Base-by-base conservation (phyloP, 2,329 filamentous ascomycete species). In the Colletotrichum noveboracense region DNA sequence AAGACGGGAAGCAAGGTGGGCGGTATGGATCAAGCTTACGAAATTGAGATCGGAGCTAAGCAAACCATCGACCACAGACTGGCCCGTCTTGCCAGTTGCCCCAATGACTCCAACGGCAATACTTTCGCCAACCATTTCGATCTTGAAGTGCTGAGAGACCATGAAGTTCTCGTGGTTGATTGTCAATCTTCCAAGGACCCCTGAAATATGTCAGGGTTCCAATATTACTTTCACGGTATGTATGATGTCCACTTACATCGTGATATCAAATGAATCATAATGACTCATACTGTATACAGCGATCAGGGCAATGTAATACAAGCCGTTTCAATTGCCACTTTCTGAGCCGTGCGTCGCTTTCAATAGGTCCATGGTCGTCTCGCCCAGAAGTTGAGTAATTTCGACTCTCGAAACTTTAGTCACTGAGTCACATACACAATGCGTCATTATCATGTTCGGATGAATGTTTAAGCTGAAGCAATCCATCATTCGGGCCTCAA, bases 311-410 rank as follows among this genome's bases (percentile, higher is more conserved):
- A 48, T 6, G 9, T 18, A 28, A 28, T 13, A n/a, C 18, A 10
- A n/a, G 18, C 18, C 38, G 18, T 9, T n/a, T 12, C 38, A 12
- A 48, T 48, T 12, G 18, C 0, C 38, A 48, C 9, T 48, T 5
- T 48, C 38, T 48, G 6, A 48, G 18, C 9, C 18, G 18, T 7
- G 18, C 18, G 10, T n/a, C 38, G 10, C 8, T 48, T n/a, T 21
- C 38, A 3, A n/a, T n/a, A n/a, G 38, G 38, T n/a, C 18, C 5
- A 43, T 43, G 0, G 0, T 43, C 16, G 1, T n/a, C 8, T n/a
- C 38, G 16, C 3, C 5, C 18, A 43, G 18, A 43, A 43, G 18
- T n/a, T 43, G 38, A 43, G 38, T 43, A 9, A 5, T n/a, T 43
- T n/a, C 38, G 18, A 43, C 16, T 43, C 9, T n/a, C 4, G 5